A percentile compares a stretch with the other conserved stretches of the same genome.
phyloP scores from a whole-genome alignment of 2,329 filamentous ascomycete species.

The Penicillium sp. region DNA sequence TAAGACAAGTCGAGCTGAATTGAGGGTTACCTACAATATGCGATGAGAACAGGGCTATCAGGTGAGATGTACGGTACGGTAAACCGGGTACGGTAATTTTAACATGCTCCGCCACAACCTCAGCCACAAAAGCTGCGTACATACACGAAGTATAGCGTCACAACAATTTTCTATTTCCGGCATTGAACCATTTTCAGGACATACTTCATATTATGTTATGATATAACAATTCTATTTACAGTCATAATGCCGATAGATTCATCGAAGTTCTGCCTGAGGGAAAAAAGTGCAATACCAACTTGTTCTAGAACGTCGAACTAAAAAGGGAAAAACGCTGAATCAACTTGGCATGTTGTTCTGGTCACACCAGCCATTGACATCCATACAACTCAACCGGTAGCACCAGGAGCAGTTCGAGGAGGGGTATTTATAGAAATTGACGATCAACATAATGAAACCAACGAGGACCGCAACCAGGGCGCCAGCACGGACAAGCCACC shows the following conservation, averaged over 20 bases:
- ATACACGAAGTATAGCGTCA: not conserved
- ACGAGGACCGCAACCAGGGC: conserved; percentile 77
- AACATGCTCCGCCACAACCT: conserved; percentile 1
- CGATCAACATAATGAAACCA: conserved; percentile 79
- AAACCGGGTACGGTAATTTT: not conserved
- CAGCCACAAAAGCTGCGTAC: conserved; percentile 4
- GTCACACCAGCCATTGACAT: conserved; percentile 47
- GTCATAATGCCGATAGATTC: conserved; percentile 1
- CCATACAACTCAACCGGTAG: conserved; percentile 86
- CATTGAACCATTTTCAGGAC: not conserved
- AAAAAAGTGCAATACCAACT: not conserved
- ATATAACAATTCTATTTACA: conserved; percentile 2
- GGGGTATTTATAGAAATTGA: conserved; percentile 83
- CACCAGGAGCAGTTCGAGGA: conserved; percentile 79
- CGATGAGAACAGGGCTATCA: not conserved
- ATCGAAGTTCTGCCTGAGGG: not conserved
- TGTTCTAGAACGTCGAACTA: not conserved
- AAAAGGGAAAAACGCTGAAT: not conserved
- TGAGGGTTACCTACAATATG: not conserved
- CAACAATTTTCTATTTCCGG: not conserved
- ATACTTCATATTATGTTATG: too few species aligned
- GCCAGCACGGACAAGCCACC: conserved; percentile 84
- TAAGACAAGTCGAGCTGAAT: not conserved
- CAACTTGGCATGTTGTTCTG: conserved; percentile 30
- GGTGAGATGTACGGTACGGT: conserved; percentile 6